Conservation (phyloP, 768 basidiomycete species). For the Pisolithus orientalis region DNA sequence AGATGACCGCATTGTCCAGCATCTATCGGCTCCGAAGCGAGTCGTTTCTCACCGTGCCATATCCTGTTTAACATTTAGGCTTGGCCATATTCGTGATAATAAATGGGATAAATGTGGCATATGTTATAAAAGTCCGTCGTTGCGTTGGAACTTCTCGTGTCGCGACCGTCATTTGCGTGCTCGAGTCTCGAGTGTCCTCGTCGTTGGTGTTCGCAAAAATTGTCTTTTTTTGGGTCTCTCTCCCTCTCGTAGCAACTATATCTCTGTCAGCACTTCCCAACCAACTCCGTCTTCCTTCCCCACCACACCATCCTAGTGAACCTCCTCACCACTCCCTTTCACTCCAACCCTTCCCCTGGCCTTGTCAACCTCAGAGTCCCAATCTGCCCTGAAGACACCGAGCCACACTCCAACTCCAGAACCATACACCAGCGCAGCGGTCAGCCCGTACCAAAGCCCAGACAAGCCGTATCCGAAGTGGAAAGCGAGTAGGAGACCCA, state of each 20-base stretch:
- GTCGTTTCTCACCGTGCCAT: too few species aligned
- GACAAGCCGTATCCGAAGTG: conserved; percentile 45
- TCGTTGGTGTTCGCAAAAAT: not conserved
- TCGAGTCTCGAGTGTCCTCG: too few species aligned
- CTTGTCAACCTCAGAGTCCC: conserved; percentile 49
- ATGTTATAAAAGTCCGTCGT: not conserved
- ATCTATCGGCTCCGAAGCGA: too few species aligned
- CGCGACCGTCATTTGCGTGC: not conserved
- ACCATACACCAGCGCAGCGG: conserved; percentile 58
- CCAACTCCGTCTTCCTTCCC: conserved; percentile 11
- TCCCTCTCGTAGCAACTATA: not conserved
- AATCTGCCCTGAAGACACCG: conserved; percentile 51
- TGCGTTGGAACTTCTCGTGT: not conserved
- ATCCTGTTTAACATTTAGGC: too few species aligned
- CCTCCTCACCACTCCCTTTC: conserved; percentile 40
- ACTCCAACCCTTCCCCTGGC: conserved; percentile 30
- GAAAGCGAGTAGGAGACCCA: conserved; percentile 78
- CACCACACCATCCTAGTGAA: conserved; percentile 29
- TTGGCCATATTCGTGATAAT: too few species aligned
- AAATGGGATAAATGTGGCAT: not conserved
- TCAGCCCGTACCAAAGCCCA: conserved; percentile 85
- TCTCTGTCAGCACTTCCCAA: not conserved
- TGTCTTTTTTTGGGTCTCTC: not conserved
- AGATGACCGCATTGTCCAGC: too few species aligned
- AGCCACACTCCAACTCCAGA: conserved; percentile 49